phyloP scores from a whole-genome alignment of 1,139 yeast genomes.

The Zygotorulaspora mrakii region DNA sequence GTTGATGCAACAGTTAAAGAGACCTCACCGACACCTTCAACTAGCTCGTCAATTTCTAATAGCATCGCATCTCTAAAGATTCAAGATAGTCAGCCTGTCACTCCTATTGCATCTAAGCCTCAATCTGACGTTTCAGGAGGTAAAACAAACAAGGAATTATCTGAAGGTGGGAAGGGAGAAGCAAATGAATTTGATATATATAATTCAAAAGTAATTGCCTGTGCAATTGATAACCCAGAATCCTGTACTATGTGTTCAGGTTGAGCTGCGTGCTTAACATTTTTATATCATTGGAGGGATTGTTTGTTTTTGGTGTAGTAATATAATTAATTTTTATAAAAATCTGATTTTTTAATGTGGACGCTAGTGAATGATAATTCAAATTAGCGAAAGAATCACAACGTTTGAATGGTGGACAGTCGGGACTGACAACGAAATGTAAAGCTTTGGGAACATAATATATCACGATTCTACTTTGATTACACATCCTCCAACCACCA shows the following conservation, averaged over 20 bases:
- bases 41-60: constrained; percentile 27
- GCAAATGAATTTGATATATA: constrained; percentile 59
- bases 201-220: constrained; percentile 90
- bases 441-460: too few species aligned
- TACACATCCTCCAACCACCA: too few species aligned
- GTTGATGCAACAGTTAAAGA: constrained; percentile 25
- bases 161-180: constrained; percentile 21
- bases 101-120: constrained; percentile 48
- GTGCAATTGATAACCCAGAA: constrained; percentile 95
- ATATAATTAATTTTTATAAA: constrained; percentile 8
- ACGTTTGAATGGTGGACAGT: too few species aligned
- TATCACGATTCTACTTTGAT: too few species aligned
- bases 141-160: constrained; percentile 13
- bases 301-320: constrained; percentile 15
- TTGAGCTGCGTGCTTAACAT: constrained; percentile 38
- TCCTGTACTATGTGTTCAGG: constrained; percentile 99
- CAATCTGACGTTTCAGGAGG: constrained; percentile 41
- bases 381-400: too few species aligned
- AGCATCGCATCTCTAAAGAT: constrained; percentile 35
- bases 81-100: constrained; percentile 33
- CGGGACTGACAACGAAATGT: too few species aligned
- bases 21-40: constrained; percentile 31
- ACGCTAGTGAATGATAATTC: not conserved
- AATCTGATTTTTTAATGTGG: not conserved
- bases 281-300: constrained; percentile 14